These are phyloP conservation scores for Aspergillus ochraceus DNA, from an alignment of 2,329 filamentous ascomycete genomes.

Conservation along the genomic window DNA sequence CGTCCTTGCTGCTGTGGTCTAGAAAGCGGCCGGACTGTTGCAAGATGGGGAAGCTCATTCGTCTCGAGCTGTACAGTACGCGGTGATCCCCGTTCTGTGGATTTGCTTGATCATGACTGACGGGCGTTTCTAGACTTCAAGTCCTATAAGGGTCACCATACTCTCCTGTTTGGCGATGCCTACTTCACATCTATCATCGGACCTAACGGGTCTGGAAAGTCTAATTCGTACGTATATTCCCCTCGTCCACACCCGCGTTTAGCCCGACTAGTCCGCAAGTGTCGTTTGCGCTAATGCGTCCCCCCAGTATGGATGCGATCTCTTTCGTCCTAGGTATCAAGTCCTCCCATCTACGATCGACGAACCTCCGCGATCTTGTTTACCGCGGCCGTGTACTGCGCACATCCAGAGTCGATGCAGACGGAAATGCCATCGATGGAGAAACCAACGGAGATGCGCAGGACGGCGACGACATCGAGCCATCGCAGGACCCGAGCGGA, in stretches of 20 bases:
- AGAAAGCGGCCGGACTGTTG: constrained; percentile 29
- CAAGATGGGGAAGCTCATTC: constrained; percentile 93
- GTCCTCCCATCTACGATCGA: constrained; percentile 93
- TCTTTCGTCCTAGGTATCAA: constrained; percentile 99
- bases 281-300: constrained; percentile 24
- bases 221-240: constrained; percentile 73
- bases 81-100: constrained; percentile 16
- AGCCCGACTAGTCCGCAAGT: not conserved
- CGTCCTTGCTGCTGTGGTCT: constrained; percentile 21
- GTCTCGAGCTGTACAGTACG: constrained; percentile 89
- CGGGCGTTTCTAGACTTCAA: constrained; percentile 76
- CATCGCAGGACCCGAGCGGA: constrained; percentile 58
- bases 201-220: constrained; percentile 98
- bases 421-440: constrained; percentile 67
- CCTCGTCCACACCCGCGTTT: not conserved
- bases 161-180: constrained; percentile 90
- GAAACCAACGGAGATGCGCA: constrained; percentile 61
- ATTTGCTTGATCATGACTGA: constrained; percentile 13
- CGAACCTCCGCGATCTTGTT: constrained; percentile 89
- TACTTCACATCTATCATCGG: constrained; percentile 99
- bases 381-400: constrained; percentile 93
- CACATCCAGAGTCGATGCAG: constrained; percentile 88
- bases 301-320: constrained; percentile 89
- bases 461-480: constrained; percentile 57
- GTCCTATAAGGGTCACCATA: constrained; percentile 97